Evolutionary conservation across 805 yeast species (phyloP).

Genomic region (Peterozyma toletana): DNA sequence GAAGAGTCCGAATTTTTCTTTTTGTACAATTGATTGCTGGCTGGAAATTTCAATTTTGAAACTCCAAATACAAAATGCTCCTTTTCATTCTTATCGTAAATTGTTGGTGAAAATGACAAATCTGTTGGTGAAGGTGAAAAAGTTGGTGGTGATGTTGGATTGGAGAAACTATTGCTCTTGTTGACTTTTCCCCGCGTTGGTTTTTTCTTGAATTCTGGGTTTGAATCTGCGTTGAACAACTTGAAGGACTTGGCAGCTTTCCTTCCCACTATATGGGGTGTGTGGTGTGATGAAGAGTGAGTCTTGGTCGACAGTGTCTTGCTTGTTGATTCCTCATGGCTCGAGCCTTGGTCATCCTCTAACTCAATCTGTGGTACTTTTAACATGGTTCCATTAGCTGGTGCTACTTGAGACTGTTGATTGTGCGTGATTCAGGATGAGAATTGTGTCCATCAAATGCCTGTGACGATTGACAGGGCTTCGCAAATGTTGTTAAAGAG

Average conservation of each 20-base stretch:
- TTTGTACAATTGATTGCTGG: not conserved
- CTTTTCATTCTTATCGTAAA: slow-evolving; percentile 1
- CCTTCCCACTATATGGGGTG: slow-evolving; percentile 34
- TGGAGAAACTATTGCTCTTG: not conserved
- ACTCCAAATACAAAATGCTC: slow-evolving; percentile 1
- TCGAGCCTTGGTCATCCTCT: too few relatives aligned
- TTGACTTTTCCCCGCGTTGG: not conserved
- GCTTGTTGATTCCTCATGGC: too few relatives aligned
- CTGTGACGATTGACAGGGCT: too few relatives aligned
- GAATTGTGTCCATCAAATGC: too few relatives aligned
- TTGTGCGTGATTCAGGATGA: too few relatives aligned
- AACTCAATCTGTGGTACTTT: too few relatives aligned
- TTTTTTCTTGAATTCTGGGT: not conserved
- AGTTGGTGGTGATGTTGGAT: not conserved
- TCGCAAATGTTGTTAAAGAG: too few relatives aligned
- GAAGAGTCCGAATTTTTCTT: not conserved
- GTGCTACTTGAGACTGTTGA: too few relatives aligned
- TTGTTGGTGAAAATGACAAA: slow-evolving; percentile 2
- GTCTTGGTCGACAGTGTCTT: too few relatives aligned
- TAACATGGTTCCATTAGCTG: too few relatives aligned
- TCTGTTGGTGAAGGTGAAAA: not conserved
- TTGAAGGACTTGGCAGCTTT: slow-evolving; percentile 53
- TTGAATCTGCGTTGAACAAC: slow-evolving; percentile 30
- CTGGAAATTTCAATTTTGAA: not conserved
- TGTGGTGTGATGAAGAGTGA: not conserved